Evolutionary conservation across 441 rosid species (phyloP), one percentile per base, ranked within the genome.

Genomic region (Croton setiger): DNA sequence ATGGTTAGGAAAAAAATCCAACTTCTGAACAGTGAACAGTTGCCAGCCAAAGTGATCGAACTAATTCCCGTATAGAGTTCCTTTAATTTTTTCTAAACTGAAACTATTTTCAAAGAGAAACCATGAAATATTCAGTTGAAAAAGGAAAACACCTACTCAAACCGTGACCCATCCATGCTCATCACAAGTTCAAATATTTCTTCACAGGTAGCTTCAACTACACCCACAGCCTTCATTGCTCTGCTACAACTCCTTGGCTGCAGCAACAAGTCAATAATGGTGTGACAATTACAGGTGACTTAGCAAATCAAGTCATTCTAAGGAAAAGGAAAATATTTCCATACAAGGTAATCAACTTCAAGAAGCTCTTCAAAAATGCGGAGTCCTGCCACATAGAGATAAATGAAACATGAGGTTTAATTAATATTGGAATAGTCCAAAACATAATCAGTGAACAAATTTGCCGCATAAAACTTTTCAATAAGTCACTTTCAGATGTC

Each of bases 221-320:
- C 98, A 66, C 99, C 99, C 37, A 90, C 99, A 80, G 98, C 99
- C 79, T 90, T 96, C 98, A 96, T 96, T 76, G 99, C 99, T 80
- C 93, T 85, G 83, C 97, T 96, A 82, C 98, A 93, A 89, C 99
- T 96, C 83, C 99, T 93, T 71, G 99, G 98, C 99, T 93, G 83
- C 78, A 85, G 56, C 68, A 68, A 58, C 74, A 81, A 72, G 55
- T 58, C 63, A 64, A 74, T 70, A 35, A 74, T 69, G 68, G 56
- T 69, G 74, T 52, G 58, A 64, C 56, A 74, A 79, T 52, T 75
- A 67, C 66, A 73, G 53, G 53, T 67, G 54, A 68, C n/a, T 63
- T 65, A 57, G 65, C 14, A 71, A 79, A 66, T 60, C 21, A 55
- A 36, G 45, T 54, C 63, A 39, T 60, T 53, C 54, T 31, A 59